Evolutionary conservation across 768 basidiomycete species (phyloP), one percentile per base, ranked within the genome.

Genomic region (Mrakia gelida): DNA sequence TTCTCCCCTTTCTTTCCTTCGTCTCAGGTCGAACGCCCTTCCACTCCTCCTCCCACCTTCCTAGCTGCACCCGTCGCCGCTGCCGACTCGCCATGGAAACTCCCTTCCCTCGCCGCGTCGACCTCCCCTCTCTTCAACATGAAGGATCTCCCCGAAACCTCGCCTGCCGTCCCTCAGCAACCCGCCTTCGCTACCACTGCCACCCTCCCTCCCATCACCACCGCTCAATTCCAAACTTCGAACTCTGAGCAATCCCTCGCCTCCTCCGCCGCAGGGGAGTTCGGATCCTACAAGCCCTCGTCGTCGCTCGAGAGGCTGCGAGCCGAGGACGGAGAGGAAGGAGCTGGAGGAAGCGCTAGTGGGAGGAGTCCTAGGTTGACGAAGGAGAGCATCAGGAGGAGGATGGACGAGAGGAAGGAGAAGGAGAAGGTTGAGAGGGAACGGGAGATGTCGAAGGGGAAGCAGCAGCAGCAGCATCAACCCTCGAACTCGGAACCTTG

Each of bases 331-430:
- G 18, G 68, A 41, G 54, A 68, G 18, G 45, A 26, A 54, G 52
- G 49, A 49, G 61, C 28, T 49, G 41, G 72, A 52, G 59, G 77
- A 9, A 78, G 77, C 28, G 71, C 72, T 9, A 70, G 75, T 23
- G 72, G 77, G 43, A 49, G 71, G 16, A 74, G 72, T 26, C 77
- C 77, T 16, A 21, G 72, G 38, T 30, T 78, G 72, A 78, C 77
- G 16, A 73, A 70, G 67, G 77, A 74, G 67, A 78, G 77, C 54
- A 70, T 78, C 56, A 23, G 77, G n/a, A 43, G 72, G 16, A 59
- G 72, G 49, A 74, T 78, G 77, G 72, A 73, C 23, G 63, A 41
- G 38, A 78, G 68, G 52, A 71, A 71, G 32, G 18, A 45, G 49
- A 65, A 59, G 30, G 38, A 38, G 13, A 23, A 62, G n/a, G 45